Evolutionary conservation across 2,329 filamentous ascomycete species (phyloP).

Genomic region (Magnaporthiopsis poae): DNA sequence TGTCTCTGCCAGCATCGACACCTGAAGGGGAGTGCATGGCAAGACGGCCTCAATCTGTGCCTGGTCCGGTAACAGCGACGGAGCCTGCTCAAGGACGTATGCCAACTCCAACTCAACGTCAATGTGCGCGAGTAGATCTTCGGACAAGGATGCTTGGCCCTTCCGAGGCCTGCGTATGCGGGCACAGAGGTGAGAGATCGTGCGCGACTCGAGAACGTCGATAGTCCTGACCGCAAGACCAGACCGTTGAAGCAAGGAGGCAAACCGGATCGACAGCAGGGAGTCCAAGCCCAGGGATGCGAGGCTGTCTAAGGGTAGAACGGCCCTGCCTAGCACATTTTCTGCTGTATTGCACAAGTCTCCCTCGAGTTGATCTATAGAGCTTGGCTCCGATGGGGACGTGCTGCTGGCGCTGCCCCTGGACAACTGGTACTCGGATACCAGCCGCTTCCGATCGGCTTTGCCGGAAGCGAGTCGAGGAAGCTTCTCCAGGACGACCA

Average conservation of each 20-base stretch:
- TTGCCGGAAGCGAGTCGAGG: conserved; percentile 77
- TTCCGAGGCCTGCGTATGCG: conserved; percentile 7
- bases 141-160: no score
- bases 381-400: background rate
- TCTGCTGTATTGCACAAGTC: conserved; percentile 24
- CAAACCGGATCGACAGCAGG: conserved; percentile 38
- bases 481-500: conserved; percentile 54
- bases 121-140: no score
- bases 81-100: background rate
- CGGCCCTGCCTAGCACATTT: conserved; percentile 17
- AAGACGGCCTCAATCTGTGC: conserved; percentile 8
- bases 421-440: conserved; percentile 39
- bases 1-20: conserved; percentile 73
- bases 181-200: conserved; percentile 21
- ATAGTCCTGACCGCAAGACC: conserved; percentile 49
- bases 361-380: conserved; percentile 22
- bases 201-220: conserved; percentile 50
- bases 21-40: conserved; percentile 64
- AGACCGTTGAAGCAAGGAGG: conserved; percentile 49
- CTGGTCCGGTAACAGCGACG: conserved; percentile 11
- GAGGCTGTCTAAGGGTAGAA: conserved; percentile 22
- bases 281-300: conserved; percentile 30
- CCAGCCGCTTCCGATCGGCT: conserved; percentile 58
- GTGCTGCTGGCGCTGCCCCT: conserved; percentile 1
- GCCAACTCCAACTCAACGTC: background rate